A percentile compares a stretch with the other conserved stretches of the same genome.
Conservation (phyloP, 768 basidiomycete genomes). For the Podaxis sp. region DNA sequence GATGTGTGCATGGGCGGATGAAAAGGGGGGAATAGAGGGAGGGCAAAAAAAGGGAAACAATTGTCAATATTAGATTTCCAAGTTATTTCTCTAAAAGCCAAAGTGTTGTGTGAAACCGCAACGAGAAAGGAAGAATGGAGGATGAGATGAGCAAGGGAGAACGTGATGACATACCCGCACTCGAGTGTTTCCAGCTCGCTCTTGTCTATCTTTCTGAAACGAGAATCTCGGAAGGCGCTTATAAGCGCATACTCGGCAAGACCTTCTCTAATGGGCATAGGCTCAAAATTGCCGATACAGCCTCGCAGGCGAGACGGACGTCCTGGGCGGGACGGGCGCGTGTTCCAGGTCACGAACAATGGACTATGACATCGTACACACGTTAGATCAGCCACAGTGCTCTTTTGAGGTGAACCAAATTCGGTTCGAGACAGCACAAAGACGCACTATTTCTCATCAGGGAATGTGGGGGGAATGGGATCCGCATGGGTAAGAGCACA, state of each 20-base stretch:
- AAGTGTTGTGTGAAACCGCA: not conserved
- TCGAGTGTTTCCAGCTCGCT: conserved; percentile 79
- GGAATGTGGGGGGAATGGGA: conserved; percentile 62
- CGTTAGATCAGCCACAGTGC: conserved; percentile 2
- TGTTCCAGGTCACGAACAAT: conserved; percentile 97
- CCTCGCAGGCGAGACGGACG: conserved; percentile 72
- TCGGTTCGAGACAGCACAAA: not conserved
- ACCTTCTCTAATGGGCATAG: conserved; percentile 71
- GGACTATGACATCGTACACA: conserved; percentile 50
- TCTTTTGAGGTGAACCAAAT: not conserved
- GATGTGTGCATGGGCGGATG: not conserved
- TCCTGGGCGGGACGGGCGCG: conserved; percentile 57
- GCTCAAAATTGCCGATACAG: conserved; percentile 93
- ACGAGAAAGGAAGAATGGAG: conserved; percentile 7
- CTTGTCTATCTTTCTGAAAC: conserved; percentile 79
- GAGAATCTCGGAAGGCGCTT: conserved; percentile 85
- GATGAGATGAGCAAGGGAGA: not conserved
- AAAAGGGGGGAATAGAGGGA: not conserved
- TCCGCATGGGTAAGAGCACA: conserved; percentile 64
- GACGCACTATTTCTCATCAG: conserved; percentile 77
- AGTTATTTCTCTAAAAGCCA: conserved; percentile 2
- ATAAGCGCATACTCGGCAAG: conserved; percentile 88
- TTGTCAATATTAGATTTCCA: conserved; percentile 18
- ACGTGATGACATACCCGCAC: conserved; percentile 72
- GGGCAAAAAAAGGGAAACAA: conserved; percentile 5